A percentile compares a stretch with the other conserved stretches of the same genome.
These are phyloP conservation scores for Trichophaea hybrida DNA, from an alignment of 2,329 filamentous ascomycete genomes.

Conservation along the genomic window DNA sequence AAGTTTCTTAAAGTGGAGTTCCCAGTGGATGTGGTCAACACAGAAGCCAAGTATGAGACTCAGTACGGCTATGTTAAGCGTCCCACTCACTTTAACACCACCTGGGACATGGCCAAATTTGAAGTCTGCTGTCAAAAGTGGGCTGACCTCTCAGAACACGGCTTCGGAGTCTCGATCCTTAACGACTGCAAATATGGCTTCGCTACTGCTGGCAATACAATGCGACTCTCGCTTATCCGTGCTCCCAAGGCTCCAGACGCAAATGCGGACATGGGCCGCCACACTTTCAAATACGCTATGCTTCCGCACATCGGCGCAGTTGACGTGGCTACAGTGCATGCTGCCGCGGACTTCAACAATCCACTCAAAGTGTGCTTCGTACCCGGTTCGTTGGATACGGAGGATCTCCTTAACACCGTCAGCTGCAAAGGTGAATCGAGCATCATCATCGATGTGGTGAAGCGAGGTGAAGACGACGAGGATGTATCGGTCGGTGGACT, in stretches of 20 bases:
- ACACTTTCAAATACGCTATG: constrained; percentile 80
- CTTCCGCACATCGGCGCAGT: constrained; percentile 66
- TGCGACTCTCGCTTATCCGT: constrained; percentile 75
- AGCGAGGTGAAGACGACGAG: constrained; percentile 80
- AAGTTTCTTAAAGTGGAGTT: constrained; percentile 99
- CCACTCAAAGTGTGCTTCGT: constrained; percentile 45
- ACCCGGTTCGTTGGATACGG: not conserved
- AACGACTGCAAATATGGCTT: constrained; percentile 97
- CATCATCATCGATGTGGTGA: constrained; percentile 73
- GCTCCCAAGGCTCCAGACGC: constrained; percentile 86
- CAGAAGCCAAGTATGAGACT: constrained; percentile 86
- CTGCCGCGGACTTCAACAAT: constrained; percentile 82
- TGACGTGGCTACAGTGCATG: constrained; percentile 58
- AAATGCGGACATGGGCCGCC: constrained; percentile 83
- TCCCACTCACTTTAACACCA: constrained; percentile 96
- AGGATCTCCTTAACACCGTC: constrained; percentile 18
- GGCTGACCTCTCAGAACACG: constrained; percentile 75
- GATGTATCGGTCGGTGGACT: constrained; percentile 52
- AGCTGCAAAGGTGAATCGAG: constrained; percentile 27
- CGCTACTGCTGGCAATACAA: constrained; percentile 72
- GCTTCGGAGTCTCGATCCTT: constrained; percentile 80
- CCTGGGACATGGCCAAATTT: constrained; percentile 95
- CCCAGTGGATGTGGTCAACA: constrained; percentile 79
- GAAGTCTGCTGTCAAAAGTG: constrained; percentile 94
- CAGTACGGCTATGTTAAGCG: constrained; percentile 79